phyloP scores from a whole-genome alignment of 495 filamentous ascomycete species.

The Aspergillus haitiensis region DNA sequence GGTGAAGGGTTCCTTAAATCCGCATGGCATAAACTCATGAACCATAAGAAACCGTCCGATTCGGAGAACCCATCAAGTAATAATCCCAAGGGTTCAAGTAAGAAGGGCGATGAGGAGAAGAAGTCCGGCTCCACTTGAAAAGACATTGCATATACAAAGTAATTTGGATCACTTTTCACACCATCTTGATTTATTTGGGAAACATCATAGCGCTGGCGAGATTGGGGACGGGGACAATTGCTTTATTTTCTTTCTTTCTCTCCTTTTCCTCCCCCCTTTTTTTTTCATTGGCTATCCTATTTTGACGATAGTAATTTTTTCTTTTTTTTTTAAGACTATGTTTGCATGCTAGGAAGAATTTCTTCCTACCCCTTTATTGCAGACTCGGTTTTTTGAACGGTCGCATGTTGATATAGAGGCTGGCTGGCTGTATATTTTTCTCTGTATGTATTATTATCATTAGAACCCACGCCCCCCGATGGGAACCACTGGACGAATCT shows the following conservation, averaged over 20 bases:
- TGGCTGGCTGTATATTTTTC: neutral
- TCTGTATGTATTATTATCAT: slow-evolving; percentile 5
- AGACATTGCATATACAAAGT: slow-evolving; percentile 26
- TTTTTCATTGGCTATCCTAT: slow-evolving; percentile 3
- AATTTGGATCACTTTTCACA: slow-evolving; percentile 22
- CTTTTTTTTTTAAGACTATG: neutral
- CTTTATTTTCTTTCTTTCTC: neutral
- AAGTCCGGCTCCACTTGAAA: slow-evolving; percentile 59
- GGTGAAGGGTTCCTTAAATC: slow-evolving; percentile 84
- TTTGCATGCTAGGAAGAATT: slow-evolving; percentile 10
- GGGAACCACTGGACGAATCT: too few relatives aligned
- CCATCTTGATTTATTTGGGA: slow-evolving; percentile 36
- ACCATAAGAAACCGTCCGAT: slow-evolving; percentile 59
- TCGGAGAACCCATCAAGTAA: slow-evolving; percentile 32
- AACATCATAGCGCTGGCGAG: slow-evolving; percentile 51
- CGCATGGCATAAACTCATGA: slow-evolving; percentile 84
- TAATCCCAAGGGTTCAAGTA: slow-evolving; percentile 37
- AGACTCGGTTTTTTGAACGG: neutral
- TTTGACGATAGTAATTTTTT: slow-evolving; percentile 2
- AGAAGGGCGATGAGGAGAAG: slow-evolving; percentile 42
- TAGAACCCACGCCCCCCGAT: neutral
- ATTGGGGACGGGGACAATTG: slow-evolving; percentile 18
- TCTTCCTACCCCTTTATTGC: neutral
- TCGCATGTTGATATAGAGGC: slow-evolving; percentile 5
- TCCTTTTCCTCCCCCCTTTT: neutral